Evolutionary conservation across 2,329 filamentous ascomycete genomes (phyloP), one percentile per base, ranked within the genome.

Genomic region (Lachnum nothofagi): DNA sequence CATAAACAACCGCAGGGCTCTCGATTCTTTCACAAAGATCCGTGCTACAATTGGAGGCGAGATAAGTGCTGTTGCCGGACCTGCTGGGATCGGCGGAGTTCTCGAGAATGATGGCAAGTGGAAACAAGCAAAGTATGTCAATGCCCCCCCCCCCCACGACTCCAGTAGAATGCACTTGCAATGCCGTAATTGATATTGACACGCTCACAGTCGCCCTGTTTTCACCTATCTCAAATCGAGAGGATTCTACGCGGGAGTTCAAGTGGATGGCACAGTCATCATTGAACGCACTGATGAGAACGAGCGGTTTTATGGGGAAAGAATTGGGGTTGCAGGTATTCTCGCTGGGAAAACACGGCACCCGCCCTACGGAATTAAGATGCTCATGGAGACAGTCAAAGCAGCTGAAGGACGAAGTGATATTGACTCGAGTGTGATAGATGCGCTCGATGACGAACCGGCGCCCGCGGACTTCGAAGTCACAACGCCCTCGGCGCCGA

Each of bases 251-350:
- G 90, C 88, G 1, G 89, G 89, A 24, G 79, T 95, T 1, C 86
- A 91, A 61, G 77, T 95, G 27, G 90, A 95, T 62, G 91, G 91
- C 22, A 95, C 89, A 0, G 79, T 95, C 9, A 77, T 95, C 42
- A 86, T 91, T 22, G 88, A 94, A 67, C 80, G 90, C 43, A 84
- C 80, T n/a, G 88, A 91, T 49, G 91, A 91, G 63, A 96, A 96
- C 61, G 85, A 88, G 44, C 79, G 80, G 5, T 95, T 95, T 63
- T 95, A 94, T 65, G 85, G 85, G 19, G 75, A 86, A 60, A 72
- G 73, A 39, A 73, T 86, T 43, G 70, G 74, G 0, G 82, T 80
- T 3, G 72, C 71, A 40, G 80, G 86, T 51, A 86, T 87, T 43
- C 62, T 87, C 31, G 60, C 62, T 25, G 63, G 63, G 16, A 65